These are phyloP conservation scores for Exophiala dermatitidis DNA, from an alignment of 2,329 filamentous ascomycete species.

Conservation along the genomic window DNA sequence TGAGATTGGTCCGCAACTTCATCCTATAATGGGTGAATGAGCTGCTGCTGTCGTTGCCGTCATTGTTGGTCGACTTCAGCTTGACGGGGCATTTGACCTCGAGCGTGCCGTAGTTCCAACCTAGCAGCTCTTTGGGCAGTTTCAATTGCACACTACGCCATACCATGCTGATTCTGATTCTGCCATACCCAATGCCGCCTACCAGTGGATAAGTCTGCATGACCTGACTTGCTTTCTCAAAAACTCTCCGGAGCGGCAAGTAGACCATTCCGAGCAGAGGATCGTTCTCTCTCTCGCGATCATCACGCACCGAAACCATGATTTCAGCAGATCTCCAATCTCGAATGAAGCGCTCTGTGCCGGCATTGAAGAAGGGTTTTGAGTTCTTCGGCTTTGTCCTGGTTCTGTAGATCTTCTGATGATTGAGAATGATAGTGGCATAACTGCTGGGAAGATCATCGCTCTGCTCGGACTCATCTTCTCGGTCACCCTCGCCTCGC, in stretches of 20 bases:
- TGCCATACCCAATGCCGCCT: slow-evolving; percentile 66
- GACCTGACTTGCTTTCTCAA: slow-evolving; percentile 57
- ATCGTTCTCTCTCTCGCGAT: slow-evolving; percentile 62
- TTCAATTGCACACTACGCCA: slow-evolving; percentile 63
- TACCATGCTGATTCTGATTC: slow-evolving; percentile 62
- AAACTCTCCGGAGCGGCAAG: slow-evolving; percentile 55
- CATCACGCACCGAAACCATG: slow-evolving; percentile 60
- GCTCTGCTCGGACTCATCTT: slow-evolving; percentile 48
- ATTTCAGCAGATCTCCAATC: slow-evolving; percentile 63
- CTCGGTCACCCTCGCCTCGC: slow-evolving; percentile 35
- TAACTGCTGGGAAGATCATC: slow-evolving; percentile 63
- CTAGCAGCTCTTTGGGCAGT: slow-evolving; percentile 51
- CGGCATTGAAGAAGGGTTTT: slow-evolving; percentile 72
- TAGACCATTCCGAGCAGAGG: slow-evolving; percentile 63
- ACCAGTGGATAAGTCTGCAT: slow-evolving; percentile 60
- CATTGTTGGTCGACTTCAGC: slow-evolving; percentile 40
- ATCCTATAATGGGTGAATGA: slow-evolving; percentile 48
- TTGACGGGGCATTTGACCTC: slow-evolving; percentile 52
- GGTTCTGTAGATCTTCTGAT: slow-evolving; percentile 61
- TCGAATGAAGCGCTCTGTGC: slow-evolving; percentile 63
- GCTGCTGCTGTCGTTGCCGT: slow-evolving; percentile 45
- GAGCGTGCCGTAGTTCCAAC: slow-evolving; percentile 67
- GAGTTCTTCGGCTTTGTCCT: slow-evolving; percentile 70
- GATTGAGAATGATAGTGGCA: slow-evolving; percentile 66
- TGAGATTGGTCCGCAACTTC: slow-evolving; percentile 54